These are phyloP conservation scores for Nicotiana knightiana DNA, from an alignment of 257 asterid species.

Conservation along the genomic window DNA sequence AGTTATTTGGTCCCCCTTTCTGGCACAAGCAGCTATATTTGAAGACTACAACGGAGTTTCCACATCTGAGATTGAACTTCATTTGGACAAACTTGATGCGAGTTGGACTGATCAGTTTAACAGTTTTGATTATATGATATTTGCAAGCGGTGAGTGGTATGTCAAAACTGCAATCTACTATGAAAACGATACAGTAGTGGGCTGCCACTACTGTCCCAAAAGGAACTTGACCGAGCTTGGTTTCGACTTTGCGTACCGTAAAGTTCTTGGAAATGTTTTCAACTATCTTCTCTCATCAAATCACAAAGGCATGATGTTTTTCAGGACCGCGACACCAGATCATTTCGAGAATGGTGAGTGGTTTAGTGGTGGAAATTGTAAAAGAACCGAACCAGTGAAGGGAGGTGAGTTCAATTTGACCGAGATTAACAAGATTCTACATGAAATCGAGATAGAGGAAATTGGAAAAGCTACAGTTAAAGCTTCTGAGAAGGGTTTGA, in stretches of 20 bases:
- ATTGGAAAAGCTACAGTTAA: conserved; percentile 28
- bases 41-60: conserved; percentile 67
- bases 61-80: conserved; percentile 56
- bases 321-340: conserved; percentile 53
- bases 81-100: conserved; percentile 57
- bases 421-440: conserved; percentile 35
- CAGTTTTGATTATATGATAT: conserved; percentile 47
- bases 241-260: conserved; percentile 44
- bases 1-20: conserved; percentile 74
- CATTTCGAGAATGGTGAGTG: conserved; percentile 78
- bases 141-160: conserved; percentile 75
- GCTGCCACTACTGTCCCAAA: conserved; percentile 62
- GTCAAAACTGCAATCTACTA: conserved; percentile 55
- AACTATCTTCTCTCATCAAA: conserved; percentile 37
- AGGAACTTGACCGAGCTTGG: conserved; percentile 58
- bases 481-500: conserved; percentile 45
- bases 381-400: conserved; percentile 44
- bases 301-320: conserved; percentile 48
- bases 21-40: conserved; percentile 54
- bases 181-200: conserved; percentile 38
- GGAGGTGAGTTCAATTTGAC: conserved; percentile 45
- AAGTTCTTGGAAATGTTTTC: conserved; percentile 46
- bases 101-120: conserved; percentile 54
- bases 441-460: conserved; percentile 44
- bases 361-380: conserved; percentile 62